phyloP scores from a whole-genome alignment of 176 grass and related monocot species.

The Luzula sylvatica region DNA sequence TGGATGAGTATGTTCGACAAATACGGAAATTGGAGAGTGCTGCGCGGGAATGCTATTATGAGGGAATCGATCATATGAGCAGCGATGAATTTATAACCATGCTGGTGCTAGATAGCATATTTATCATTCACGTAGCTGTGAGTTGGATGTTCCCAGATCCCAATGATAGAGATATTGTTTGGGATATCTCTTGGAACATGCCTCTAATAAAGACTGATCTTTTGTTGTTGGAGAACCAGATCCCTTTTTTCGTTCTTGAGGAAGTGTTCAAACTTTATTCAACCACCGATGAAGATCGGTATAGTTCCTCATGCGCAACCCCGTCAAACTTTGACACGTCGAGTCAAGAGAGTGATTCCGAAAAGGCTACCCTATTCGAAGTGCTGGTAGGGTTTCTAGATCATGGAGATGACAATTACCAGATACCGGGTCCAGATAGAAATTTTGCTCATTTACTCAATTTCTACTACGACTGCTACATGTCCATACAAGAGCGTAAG shows the following conservation, averaged over 20 bases:
- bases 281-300: neutral
- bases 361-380: neutral
- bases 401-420: neutral
- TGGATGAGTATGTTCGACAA: neutral
- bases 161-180: neutral
- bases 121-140: constrained; percentile 7
- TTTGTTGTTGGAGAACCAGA: constrained; percentile 2
- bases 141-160: neutral
- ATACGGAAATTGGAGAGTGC: neutral
- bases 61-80: neutral
- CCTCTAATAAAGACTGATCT: neutral
- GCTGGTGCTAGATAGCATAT: neutral
- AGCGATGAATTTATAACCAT: neutral
- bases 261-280: neutral
- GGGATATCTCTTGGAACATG: neutral
- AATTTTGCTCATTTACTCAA: constrained; percentile 12
- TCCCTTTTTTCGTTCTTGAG: constrained; percentile 1
- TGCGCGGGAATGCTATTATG: neutral
- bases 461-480: constrained; percentile 22
- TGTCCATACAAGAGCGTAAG: neutral
- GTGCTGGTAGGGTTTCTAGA: constrained; percentile 3
- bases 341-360: constrained; percentile 3
- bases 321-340: neutral
- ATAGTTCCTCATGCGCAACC: neutral
- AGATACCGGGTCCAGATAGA: neutral